Base-by-base conservation (phyloP, 805 yeast species). In the Cyberlindnera mrakii region DNA sequence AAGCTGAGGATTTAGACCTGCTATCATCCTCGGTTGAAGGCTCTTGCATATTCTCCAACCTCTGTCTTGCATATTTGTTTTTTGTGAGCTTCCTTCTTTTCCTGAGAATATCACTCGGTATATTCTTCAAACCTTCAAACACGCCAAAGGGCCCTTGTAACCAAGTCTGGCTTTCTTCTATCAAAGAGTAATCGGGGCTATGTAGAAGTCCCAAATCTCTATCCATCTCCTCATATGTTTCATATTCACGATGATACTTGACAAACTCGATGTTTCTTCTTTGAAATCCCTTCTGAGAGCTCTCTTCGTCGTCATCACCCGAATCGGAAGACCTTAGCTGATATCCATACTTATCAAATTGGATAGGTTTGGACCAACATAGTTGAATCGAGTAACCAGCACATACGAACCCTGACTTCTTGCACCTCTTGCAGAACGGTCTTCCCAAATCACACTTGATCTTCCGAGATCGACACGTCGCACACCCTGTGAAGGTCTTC, bases 401-500 rank as follows among this genome's bases (percentile, higher is more conserved):
- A 56, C 96, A 89, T 3, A 68, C 66, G 23, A 85, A 59, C 0
- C 82, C 80, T 0, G 86, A 73, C 54, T 78, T 80, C 33, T 68
- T 67, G 60, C 96, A 89, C 44, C 85, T 72, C n/a, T 62, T 58
- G 62, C 96, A 89, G 13, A 65, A 58, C 0, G 96, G 96, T 49
- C 72, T 74, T 14, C 71, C 67, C 43, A 84, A 66, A 58, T 87
- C 96, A 62, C 96, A 89, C 45, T 85, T 80, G 38, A 88, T 81
- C 60, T 87, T 85, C 36, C 96, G 63, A 14, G 81, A 67, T 35
- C 96, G 71, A 55, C 96, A 88, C 0, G 96, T 85, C 69, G 86
- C 86, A 58, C 96, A 89, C 1, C 96, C 96, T 0, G 85, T 80
- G 57, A 86, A 88, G 0, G 93, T 80, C 58, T 88, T 89, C 8